These are phyloP conservation scores for Heliocybe sulcata DNA, from an alignment of 1,284 basidiomycete species.

Conservation along the genomic window DNA sequence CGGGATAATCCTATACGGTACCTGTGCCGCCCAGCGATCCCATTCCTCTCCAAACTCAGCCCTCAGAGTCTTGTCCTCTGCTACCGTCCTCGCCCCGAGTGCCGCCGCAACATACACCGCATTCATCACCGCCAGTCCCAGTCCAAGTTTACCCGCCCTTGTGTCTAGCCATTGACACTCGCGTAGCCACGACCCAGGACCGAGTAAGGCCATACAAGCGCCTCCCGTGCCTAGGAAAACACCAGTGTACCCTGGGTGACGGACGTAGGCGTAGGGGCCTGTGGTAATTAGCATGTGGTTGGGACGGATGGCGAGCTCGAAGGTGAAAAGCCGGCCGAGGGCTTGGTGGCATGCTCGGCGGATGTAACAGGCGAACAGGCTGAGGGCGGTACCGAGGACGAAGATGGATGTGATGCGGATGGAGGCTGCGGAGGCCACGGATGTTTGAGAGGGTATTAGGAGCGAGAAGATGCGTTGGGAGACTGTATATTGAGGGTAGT, in stretches of 20 bases:
- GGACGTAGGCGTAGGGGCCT: conserved; percentile 28
- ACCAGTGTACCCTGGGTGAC: conserved; percentile 32
- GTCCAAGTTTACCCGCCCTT: conserved; percentile 12
- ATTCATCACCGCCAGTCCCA: conserved; percentile 17
- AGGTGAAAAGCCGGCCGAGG: conserved; percentile 30
- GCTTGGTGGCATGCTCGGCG: conserved; percentile 9
- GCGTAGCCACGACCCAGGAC: conserved; percentile 26
- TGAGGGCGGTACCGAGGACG: neutral
- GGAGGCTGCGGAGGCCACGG: neutral
- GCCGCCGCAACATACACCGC: conserved; percentile 11
- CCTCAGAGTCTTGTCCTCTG: conserved; percentile 32
- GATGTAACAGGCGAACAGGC: neutral
- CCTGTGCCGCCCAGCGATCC: conserved; percentile 28
- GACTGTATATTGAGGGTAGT: neutral
- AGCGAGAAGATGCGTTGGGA: neutral
- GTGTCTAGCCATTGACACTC: conserved; percentile 24
- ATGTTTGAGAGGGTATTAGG: neutral
- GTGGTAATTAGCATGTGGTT: conserved; percentile 25
- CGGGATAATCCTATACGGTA: conserved; percentile 31
- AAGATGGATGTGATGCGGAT: neutral
- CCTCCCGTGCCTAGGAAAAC: conserved; percentile 23
- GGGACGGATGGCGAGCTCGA: conserved; percentile 25
- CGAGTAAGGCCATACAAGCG: conserved; percentile 15
- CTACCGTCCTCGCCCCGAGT: conserved; percentile 15
- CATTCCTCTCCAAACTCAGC: conserved; percentile 29